Percentiles rank a stretch among this genome's conserved stretches.
phyloP scores from a whole-genome alignment of 2,329 filamentous ascomycete genomes.

The Epichloe festucae region DNA sequence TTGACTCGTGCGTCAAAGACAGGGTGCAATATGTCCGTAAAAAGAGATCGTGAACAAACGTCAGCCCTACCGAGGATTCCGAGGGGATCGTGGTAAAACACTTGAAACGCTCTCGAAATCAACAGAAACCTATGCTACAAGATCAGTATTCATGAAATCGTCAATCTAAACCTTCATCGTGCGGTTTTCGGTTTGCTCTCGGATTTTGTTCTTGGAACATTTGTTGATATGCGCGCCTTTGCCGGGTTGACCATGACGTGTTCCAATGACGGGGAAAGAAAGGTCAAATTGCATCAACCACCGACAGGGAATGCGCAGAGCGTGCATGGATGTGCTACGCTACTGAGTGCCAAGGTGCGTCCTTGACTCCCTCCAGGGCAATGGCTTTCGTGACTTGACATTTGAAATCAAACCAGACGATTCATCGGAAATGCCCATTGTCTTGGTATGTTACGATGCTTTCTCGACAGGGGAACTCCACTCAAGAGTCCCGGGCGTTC shows the following conservation, averaged over 20 bases:
- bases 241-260: neutral
- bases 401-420: neutral
- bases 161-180: neutral
- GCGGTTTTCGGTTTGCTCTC: neutral
- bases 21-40: constrained; percentile 13
- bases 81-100: constrained; percentile 27
- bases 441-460: neutral
- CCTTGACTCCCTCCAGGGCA: neutral
- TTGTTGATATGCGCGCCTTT: neutral
- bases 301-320: neutral
- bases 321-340: neutral
- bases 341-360: neutral
- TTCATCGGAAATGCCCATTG: neutral
- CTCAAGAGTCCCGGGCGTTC: neutral
- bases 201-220: neutral
- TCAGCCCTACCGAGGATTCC: constrained; percentile 26
- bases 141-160: constrained; percentile 12
- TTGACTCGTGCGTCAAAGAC: constrained; percentile 11
- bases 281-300: neutral
- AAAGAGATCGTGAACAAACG: constrained; percentile 15
- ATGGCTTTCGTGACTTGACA: neutral
- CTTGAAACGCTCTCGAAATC: constrained; percentile 27
- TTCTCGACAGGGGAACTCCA: neutral
- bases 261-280: neutral
- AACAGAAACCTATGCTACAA: constrained; percentile 23